These are phyloP conservation scores for Trichosporon sp. DNA, from an alignment of 1,284 basidiomycete genomes.

Conservation along the genomic window DNA sequence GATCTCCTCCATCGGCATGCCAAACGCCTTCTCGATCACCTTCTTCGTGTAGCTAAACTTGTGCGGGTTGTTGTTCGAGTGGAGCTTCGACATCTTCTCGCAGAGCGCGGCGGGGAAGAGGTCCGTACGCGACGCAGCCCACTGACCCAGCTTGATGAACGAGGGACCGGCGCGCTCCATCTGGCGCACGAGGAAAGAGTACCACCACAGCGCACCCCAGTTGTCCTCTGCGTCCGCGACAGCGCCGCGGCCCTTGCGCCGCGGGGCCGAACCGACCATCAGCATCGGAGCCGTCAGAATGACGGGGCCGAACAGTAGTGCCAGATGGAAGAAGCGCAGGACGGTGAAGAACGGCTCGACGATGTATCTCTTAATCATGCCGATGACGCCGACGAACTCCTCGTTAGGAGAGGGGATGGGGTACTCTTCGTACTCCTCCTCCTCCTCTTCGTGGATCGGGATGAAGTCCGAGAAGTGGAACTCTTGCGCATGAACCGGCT, in stretches of 20 bases:
- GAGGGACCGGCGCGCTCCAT: constrained; percentile 96
- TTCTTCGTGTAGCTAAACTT: constrained; percentile 71
- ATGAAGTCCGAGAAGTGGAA: constrained; percentile 13
- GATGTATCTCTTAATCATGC: constrained; percentile 50
- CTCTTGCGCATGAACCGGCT: constrained; percentile 28
- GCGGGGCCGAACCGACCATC: constrained; percentile 60
- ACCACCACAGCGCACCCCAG: constrained; percentile 94
- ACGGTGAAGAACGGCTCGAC: constrained; percentile 83
- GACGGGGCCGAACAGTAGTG: constrained; percentile 79
- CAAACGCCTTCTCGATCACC: constrained; percentile 80
- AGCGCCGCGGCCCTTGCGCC: constrained; percentile 39
- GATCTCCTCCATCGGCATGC: constrained; percentile 73
- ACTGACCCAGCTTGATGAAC: constrained; percentile 98
- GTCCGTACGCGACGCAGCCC: constrained; percentile 94
- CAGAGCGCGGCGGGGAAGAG: constrained; percentile 92
- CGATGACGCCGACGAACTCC: constrained; percentile 13
- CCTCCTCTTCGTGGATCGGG: constrained; percentile 16
- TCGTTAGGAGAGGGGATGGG: constrained; percentile 22
- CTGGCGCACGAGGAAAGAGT: constrained; percentile 73
- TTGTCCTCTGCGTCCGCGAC: constrained; percentile 57
- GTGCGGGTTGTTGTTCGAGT: constrained; percentile 85
- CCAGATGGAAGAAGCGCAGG: constrained; percentile 76
- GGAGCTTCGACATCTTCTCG: constrained; percentile 74
- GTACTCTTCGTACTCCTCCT: neutral
- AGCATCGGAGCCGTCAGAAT: constrained; percentile 79